phyloP scores from a whole-genome alignment of 805 yeast genomes.

The Saccharomycopsis fibuligera region DNA sequence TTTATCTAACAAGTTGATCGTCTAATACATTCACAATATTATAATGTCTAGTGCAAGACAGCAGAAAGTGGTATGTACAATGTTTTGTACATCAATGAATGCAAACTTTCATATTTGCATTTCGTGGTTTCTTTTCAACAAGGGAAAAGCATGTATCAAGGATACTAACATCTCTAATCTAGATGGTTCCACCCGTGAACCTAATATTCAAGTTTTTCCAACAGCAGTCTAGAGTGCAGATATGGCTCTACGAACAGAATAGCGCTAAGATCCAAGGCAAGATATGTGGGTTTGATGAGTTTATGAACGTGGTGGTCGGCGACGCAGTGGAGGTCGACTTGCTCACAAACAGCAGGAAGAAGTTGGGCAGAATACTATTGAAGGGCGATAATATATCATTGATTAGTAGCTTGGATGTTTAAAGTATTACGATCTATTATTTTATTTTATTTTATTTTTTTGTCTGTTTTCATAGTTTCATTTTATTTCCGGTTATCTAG shows the following conservation, averaged over 20 bases:
- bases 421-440: constrained; percentile 31
- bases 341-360: constrained; percentile 35
- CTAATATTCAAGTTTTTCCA: constrained; percentile 82
- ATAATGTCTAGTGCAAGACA: constrained; percentile 26
- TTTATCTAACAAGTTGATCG: not conserved
- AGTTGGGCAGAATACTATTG: constrained; percentile 68
- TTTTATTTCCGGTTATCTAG: too few relatives aligned
- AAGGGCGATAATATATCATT: constrained; percentile 94
- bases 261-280: constrained; percentile 73
- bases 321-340: constrained; percentile 58
- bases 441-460: constrained; percentile 32
- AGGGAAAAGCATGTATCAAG: not conserved
- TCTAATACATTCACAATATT: not conserved
- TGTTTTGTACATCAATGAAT: not conserved
- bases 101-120: too few relatives aligned
- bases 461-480: not conserved
- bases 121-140: too few relatives aligned
- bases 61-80: constrained; percentile 36
- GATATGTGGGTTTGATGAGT: constrained; percentile 92
- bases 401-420: constrained; percentile 37
- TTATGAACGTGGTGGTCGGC: constrained; percentile 76
- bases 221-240: constrained; percentile 68
- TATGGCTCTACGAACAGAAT: constrained; percentile 88
- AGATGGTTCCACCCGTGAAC: constrained; percentile 77
- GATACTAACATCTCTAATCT: not conserved